Evolutionary conservation across 352 stramenopile species (phyloP).

Genomic region (Pythium coloratum): DNA sequence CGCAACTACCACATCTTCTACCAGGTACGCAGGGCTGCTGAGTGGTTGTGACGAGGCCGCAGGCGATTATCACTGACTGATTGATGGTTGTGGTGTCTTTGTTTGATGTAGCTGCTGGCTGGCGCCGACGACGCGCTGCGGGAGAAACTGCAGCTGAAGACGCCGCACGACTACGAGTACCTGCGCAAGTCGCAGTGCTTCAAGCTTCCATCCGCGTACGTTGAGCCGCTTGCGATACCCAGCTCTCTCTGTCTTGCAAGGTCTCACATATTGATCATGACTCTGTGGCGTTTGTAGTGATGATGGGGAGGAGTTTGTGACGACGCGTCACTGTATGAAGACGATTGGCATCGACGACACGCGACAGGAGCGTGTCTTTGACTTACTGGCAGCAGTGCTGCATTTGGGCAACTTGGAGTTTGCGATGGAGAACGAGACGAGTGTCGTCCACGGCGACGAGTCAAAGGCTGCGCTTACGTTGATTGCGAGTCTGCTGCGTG

Average conservation of each 20-base stretch:
- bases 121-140: slow-evolving; percentile 71
- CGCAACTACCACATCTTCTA: slow-evolving; percentile 99
- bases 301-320: slow-evolving; percentile 83
- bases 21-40: slow-evolving; percentile 61
- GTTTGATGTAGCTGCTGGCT: slow-evolving; percentile 54
- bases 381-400: slow-evolving; percentile 83
- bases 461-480: slow-evolving; percentile 50
- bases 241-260: not conserved
- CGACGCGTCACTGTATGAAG: slow-evolving; percentile 82
- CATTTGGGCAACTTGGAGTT: slow-evolving; percentile 90
- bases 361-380: slow-evolving; percentile 83
- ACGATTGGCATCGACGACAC: slow-evolving; percentile 87
- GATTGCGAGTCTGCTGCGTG: slow-evolving; percentile 73
- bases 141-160: slow-evolving; percentile 68
- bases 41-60: slow-evolving; percentile 9
- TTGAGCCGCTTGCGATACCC: not conserved
- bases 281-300: slow-evolving; percentile 32
- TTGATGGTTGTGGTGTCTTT: not conserved
- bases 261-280: slow-evolving; percentile 9
- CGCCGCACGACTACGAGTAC: slow-evolving; percentile 86
- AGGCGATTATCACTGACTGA: slow-evolving; percentile 10
- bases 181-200: slow-evolving; percentile 88
- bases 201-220: slow-evolving; percentile 63
- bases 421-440: slow-evolving; percentile 78
- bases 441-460: slow-evolving; percentile 52